Percentiles rank a stretch among this genome's conserved stretches.
Evolutionary conservation across 1,284 basidiomycete genomes (phyloP).

Genomic region (Naganishia liquefaciens): DNA sequence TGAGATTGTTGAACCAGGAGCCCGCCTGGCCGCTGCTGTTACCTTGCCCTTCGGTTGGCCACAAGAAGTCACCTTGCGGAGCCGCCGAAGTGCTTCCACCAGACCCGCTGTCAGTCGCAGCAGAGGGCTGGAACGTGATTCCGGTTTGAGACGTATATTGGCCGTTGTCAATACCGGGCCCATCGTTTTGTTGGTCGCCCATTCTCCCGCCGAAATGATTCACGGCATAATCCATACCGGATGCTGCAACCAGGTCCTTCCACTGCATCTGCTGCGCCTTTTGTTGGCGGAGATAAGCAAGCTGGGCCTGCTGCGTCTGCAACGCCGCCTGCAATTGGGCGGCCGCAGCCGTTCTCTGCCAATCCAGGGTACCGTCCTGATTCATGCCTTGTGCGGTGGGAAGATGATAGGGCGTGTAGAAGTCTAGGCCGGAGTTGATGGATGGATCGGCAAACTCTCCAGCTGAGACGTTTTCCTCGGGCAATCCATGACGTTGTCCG

Average conservation of each 20-base stretch:
- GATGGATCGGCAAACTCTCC: conserved; percentile 3
- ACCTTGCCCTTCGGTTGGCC: neutral
- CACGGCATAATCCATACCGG: conserved; percentile 16
- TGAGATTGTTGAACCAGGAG: conserved; percentile 13
- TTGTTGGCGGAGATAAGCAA: conserved; percentile 31
- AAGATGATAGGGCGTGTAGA: conserved; percentile 28
- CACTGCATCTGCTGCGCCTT: conserved; percentile 32
- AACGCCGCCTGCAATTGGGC: conserved; percentile 31
- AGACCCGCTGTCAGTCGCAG: neutral
- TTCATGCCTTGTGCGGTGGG: conserved; percentile 26
- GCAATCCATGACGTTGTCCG: conserved; percentile 13
- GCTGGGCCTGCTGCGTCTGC: conserved; percentile 32
- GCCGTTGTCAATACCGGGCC: neutral
- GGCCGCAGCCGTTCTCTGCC: conserved; percentile 27
- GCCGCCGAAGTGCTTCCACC: conserved; percentile 2
- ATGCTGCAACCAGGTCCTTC: conserved; percentile 26
- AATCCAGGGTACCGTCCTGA: conserved; percentile 30
- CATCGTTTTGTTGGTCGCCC: neutral
- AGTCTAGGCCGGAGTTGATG: conserved; percentile 13
- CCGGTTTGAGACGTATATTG: neutral
- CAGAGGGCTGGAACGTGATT: neutral
- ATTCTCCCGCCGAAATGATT: conserved; percentile 9
- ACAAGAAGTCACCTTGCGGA: neutral
- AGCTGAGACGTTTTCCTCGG: conserved; percentile 21
- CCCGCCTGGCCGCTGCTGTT: neutral